Conservation (phyloP, 371 early-diverging fungal species). For the Dinochytrium kinnereticum region DNA sequence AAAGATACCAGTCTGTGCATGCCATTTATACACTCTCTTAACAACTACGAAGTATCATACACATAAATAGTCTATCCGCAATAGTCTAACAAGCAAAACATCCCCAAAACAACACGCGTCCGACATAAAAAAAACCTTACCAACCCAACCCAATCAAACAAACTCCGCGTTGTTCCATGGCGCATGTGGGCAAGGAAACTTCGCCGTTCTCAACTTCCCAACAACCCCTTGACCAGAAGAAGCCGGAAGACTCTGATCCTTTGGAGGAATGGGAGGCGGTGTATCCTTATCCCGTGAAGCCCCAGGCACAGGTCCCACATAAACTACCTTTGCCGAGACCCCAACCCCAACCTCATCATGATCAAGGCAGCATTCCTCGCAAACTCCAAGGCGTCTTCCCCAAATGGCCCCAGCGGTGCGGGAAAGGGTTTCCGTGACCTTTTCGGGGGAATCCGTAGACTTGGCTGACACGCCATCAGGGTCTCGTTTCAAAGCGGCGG, state of each 20-base stretch:
- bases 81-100: background rate
- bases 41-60: no score
- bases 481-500: background rate
- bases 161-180: background rate
- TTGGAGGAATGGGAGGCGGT: no score
- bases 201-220: background rate
- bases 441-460: background rate
- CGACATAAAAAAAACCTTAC: background rate
- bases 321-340: background rate
- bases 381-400: background rate
- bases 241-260: background rate
- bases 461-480: background rate
- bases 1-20: no score
- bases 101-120: background rate
- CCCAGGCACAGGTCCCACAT: background rate
- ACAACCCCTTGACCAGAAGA: background rate
- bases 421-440: background rate
- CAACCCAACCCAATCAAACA: background rate
- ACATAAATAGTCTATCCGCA: background rate
- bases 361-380: slow-evolving; percentile 1
- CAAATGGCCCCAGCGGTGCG: background rate
- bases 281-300: background rate
- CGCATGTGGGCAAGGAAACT: slow-evolving; percentile 11
- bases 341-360: background rate
- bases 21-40: no score